Evolutionary conservation across 805 yeast species (phyloP), one percentile per base, ranked within the genome.

Genomic region (Sugiyamaella chiloensis): DNA sequence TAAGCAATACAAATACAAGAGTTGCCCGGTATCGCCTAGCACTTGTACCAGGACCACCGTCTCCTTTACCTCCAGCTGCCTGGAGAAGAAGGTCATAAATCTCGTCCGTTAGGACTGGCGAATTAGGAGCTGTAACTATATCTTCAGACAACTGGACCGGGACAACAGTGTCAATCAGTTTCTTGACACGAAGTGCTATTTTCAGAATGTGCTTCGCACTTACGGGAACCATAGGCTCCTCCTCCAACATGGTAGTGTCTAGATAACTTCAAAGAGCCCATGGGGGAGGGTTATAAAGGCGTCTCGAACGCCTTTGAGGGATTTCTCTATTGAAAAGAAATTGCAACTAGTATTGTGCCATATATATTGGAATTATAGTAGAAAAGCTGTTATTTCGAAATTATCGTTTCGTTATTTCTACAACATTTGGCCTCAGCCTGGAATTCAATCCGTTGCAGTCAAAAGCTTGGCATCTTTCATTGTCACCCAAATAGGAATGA

Each of bases 21-120:
- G 80, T 46, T 0, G 89, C 81, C 46, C 83, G 76, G 61, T 87
- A 87, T 59, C 80, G 79, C 55, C 74, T 70, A 0, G 82, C 71
- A 1, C 83, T 72, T 0, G 83, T 67, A 0, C 80, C 81, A 20
- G 64, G 60, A 42, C 70, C 65, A 2, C 84, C 85, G 40, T 76
- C 66, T 4, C 87, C 87, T 42, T 71, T 71, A 17, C 95, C 96
- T 7, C 95, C 95, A 16, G 95, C 95, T 4, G 95, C 93, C 24
- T 73, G 75, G 46, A 76, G 71, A 1, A 81, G 84, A 50, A 87
- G 71, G 11, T 71, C 61, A n/a, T 85, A 62, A 1, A 85, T 85
- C 14, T 72, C 70, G 2, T 71, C 70, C 52, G 78, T 82, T 47
- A 87, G 64, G 31, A 85, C 73, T 1, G 80, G 73, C 0, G 87